Conservation (phyloP, 1,139 yeast genomes). For the Magnusiomyces clavatus region DNA sequence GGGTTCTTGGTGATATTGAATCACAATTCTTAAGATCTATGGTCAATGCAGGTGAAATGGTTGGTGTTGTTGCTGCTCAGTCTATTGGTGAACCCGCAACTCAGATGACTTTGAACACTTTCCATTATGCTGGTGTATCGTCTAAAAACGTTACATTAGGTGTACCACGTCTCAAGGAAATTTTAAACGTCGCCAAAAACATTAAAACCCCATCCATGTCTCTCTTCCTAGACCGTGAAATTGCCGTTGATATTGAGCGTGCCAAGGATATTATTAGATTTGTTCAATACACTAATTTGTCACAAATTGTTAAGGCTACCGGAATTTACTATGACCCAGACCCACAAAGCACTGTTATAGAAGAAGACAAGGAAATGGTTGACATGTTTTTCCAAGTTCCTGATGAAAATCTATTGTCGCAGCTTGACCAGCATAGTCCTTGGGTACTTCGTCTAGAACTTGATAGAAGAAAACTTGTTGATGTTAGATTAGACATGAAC, state of each 20-base stretch:
- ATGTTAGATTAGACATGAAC: constrained; percentile 95
- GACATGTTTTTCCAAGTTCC: constrained; percentile 97
- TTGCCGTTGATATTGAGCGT: constrained; percentile 80
- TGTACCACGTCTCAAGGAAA: constrained; percentile 99
- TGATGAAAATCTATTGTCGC: constrained; percentile 93
- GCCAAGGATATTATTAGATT: constrained; percentile 96
- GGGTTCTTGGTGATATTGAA: constrained; percentile 93
- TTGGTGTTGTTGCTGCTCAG: constrained; percentile 98
- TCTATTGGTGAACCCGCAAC: constrained; percentile 99
- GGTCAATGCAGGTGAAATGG: constrained; percentile 99
- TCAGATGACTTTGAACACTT: constrained; percentile 97
- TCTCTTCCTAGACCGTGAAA: constrained; percentile 73
- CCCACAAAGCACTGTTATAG: constrained; percentile 91
- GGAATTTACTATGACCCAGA: constrained; percentile 98
- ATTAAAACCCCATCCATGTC: constrained; percentile 98
- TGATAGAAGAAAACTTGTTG: constrained; percentile 98
- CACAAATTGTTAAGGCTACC: constrained; percentile 94
- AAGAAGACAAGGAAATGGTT: constrained; percentile 94
- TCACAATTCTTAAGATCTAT: constrained; percentile 87
- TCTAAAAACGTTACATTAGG: constrained; percentile 98
- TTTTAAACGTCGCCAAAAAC: constrained; percentile 95
- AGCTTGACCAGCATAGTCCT: constrained; percentile 90
- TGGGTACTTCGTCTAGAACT: constrained; percentile 95
- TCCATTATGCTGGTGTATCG: constrained; percentile 99
- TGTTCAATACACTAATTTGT: constrained; percentile 90